Conservation (phyloP, 2,329 filamentous ascomycete genomes). For the Whalleya microplaca region DNA sequence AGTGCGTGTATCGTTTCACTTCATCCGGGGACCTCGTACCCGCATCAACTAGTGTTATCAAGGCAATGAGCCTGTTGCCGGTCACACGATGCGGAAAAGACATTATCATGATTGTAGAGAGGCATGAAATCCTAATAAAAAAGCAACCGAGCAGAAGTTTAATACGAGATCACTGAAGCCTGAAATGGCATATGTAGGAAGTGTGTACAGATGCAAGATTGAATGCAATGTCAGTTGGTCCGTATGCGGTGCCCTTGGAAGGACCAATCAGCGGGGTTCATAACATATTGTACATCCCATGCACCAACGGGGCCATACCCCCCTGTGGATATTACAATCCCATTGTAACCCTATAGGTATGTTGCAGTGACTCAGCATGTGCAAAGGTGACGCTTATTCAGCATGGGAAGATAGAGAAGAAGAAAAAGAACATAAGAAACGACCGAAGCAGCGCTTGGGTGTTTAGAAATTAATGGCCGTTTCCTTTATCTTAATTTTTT, state of each 20-base stretch:
- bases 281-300: background rate
- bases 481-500: too few relatives aligned
- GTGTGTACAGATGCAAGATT: background rate
- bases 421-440: background rate
- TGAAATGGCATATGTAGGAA: background rate
- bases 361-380: too few relatives aligned
- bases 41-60: constrained; percentile 37
- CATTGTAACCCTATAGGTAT: too few relatives aligned
- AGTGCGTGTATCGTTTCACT: constrained; percentile 4
- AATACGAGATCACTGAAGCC: background rate
- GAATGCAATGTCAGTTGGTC: background rate
- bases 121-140: background rate
- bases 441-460: background rate
- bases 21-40: constrained; percentile 34
- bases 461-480: too few relatives aligned
- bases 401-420: background rate
- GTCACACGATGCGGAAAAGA: background rate
- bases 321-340: background rate
- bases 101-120: background rate
- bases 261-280: background rate
- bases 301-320: background rate
- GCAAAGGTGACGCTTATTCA: too few relatives aligned
- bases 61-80: constrained; percentile 30
- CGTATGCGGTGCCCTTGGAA: background rate
- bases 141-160: background rate